Conservation (phyloP, 2,329 filamentous ascomycete species). For the Apiospora koreana region DNA sequence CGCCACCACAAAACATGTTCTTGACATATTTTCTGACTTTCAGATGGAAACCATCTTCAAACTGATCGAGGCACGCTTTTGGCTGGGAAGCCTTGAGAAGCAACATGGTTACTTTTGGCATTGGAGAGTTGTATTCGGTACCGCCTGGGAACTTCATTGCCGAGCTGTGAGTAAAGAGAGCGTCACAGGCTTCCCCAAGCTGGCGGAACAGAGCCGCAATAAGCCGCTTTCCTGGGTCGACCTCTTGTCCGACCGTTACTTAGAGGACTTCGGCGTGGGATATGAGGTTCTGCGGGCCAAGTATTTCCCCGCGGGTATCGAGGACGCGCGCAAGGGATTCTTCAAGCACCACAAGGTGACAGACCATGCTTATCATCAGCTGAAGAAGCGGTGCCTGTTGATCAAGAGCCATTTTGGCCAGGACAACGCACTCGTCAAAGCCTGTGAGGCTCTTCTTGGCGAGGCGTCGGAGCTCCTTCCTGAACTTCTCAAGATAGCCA, state of each 20-base stretch:
- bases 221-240: background rate
- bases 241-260: background rate
- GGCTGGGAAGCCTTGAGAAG: slow-evolving; percentile 10
- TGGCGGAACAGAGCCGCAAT: background rate
- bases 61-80: slow-evolving; percentile 16
- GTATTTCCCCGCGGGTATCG: slow-evolving; percentile 17
- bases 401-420: background rate
- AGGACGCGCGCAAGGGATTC: slow-evolving; percentile 15
- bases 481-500: background rate
- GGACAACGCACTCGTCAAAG: background rate
- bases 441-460: background rate
- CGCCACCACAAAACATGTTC: background rate
- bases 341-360: slow-evolving; percentile 12
- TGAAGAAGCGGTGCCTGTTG: background rate
- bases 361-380: background rate
- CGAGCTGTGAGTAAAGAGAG: slow-evolving; percentile 1
- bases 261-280: slow-evolving; percentile 6
- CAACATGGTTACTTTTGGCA: background rate
- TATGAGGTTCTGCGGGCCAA: slow-evolving; percentile 7
- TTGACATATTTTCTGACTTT: slow-evolving; percentile 2
- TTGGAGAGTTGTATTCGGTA: slow-evolving; percentile 15
- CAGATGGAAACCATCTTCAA: slow-evolving; percentile 13
- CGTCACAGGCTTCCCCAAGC: background rate
- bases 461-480: background rate
- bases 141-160: slow-evolving; percentile 11